These are phyloP conservation scores for Diaporthe vaccinii DNA, from an alignment of 2,329 filamentous ascomycete species.

Conservation along the genomic window DNA sequence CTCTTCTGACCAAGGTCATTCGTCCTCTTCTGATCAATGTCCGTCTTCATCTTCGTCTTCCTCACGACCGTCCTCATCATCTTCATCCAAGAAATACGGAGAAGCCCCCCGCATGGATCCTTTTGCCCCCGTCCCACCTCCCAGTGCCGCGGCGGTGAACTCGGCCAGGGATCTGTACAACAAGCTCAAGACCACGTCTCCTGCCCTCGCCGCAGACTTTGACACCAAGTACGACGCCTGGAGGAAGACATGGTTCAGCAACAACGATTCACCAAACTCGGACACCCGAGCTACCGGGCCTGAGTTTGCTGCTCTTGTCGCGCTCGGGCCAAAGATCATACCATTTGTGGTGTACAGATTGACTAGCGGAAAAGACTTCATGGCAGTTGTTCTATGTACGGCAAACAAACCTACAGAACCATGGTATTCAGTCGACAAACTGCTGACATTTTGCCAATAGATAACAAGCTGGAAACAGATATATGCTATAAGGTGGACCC, in stretches of 20 bases:
- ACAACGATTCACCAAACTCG: neutral
- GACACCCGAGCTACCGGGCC: neutral
- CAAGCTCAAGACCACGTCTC: constrained; percentile 2
- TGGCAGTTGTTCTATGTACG: neutral
- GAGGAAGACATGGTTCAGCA: constrained; percentile 4
- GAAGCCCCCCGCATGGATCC: neutral
- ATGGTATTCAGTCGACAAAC: neutral
- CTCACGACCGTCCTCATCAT: neutral
- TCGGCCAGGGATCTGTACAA: neutral
- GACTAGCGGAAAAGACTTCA: constrained; percentile 6
- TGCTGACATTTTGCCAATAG: neutral
- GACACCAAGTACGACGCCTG: constrained; percentile 1
- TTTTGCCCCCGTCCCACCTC: neutral
- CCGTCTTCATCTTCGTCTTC: no score
- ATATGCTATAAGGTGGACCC: neutral
- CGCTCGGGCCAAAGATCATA: neutral
- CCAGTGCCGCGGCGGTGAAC: neutral
- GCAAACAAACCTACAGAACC: neutral
- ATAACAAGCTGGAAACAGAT: neutral
- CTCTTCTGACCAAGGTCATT: no score
- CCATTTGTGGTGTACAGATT: neutral
- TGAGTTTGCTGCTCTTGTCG: neutral
- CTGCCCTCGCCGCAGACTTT: neutral
- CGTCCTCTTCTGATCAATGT: no score
- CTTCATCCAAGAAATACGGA: neutral